These are phyloP conservation scores for Blastobotrys buckinghamii DNA, from an alignment of 1,139 yeast species.

Conservation along the genomic window DNA sequence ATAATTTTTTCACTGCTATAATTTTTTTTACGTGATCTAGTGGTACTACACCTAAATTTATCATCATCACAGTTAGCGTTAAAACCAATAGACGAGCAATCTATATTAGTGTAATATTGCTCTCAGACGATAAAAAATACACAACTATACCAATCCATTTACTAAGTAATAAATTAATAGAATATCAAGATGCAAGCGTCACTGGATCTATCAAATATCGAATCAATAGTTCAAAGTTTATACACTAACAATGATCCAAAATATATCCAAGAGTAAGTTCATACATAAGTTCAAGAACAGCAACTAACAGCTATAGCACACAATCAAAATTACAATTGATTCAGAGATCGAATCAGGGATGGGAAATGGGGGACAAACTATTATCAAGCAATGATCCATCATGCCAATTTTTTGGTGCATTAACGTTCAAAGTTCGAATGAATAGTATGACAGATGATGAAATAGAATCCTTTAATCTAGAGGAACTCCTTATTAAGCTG, in stretches of 20 bases:
- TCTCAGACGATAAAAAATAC: too few species aligned
- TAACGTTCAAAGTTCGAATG: conserved; percentile 49
- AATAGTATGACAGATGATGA: conserved; percentile 26
- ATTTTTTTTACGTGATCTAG: too few species aligned
- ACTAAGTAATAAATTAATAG: too few species aligned
- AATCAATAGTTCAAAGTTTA: conserved; percentile 22
- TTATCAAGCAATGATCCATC: conserved; percentile 36
- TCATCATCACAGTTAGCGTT: too few species aligned
- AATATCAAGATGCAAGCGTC: conserved; percentile 4
- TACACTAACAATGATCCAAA: conserved; percentile 19
- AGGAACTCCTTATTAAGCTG: conserved; percentile 24
- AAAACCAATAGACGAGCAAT: too few species aligned
- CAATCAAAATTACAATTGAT: conserved; percentile 45
- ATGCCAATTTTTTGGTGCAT: conserved; percentile 58
- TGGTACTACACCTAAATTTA: too few species aligned
- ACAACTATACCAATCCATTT: too few species aligned
- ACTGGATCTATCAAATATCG: conserved; percentile 9
- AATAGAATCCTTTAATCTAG: conserved; percentile 10
- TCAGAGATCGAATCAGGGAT: conserved; percentile 47
- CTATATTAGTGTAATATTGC: too few species aligned
- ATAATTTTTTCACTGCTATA: too few species aligned
- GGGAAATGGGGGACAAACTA: conserved; percentile 42
- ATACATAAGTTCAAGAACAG: not conserved
- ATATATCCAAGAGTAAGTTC: conserved; percentile 17
- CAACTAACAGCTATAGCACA: conserved; percentile 21